phyloP scores from a whole-genome alignment of 495 filamentous ascomycete species.

The Daldinia vernicosa region DNA sequence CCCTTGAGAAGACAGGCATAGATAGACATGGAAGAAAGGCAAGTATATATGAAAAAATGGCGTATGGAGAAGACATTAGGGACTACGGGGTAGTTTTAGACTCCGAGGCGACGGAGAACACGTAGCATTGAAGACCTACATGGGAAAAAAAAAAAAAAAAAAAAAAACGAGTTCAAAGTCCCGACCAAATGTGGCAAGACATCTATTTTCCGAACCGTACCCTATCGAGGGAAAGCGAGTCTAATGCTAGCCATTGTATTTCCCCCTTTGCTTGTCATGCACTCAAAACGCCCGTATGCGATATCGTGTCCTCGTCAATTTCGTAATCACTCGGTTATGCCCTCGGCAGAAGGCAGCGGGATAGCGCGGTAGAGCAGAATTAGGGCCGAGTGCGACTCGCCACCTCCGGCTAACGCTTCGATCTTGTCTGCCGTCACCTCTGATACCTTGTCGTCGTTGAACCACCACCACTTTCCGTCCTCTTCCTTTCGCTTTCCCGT shows the following conservation, averaged over 20 bases:
- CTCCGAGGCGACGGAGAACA: background rate
- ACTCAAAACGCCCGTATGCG: slow-evolving; percentile 32
- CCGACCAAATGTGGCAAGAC: slow-evolving; percentile 10
- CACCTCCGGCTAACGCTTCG: slow-evolving; percentile 86
- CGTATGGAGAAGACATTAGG: background rate
- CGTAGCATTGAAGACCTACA: background rate
- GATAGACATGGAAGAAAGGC: background rate
- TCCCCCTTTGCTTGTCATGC: slow-evolving; percentile 31
- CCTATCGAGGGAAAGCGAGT: slow-evolving; percentile 36
- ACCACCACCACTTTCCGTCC: slow-evolving; percentile 99
- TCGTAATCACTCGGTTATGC: slow-evolving; percentile 43
- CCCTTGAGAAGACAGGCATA: background rate
- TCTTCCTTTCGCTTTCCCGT: slow-evolving; percentile 77
- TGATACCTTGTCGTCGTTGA: slow-evolving; percentile 97
- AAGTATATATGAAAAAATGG: background rate
- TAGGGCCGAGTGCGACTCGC: slow-evolving; percentile 94
- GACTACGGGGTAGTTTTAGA: background rate
- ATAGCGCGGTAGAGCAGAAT: slow-evolving; percentile 93
- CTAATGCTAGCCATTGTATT: slow-evolving; percentile 32
- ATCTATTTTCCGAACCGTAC: slow-evolving; percentile 34
- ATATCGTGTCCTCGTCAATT: slow-evolving; percentile 14
- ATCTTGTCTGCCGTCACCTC: slow-evolving; percentile 94
- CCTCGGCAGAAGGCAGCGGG: slow-evolving; percentile 62
- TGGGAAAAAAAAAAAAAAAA: too few relatives aligned
- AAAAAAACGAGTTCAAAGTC: background rate